Percentiles rank a stretch among this genome's conserved stretches.
Evolutionary conservation across 306 rosid species (phyloP).

Genomic region (Lathyrus sativus): DNA sequence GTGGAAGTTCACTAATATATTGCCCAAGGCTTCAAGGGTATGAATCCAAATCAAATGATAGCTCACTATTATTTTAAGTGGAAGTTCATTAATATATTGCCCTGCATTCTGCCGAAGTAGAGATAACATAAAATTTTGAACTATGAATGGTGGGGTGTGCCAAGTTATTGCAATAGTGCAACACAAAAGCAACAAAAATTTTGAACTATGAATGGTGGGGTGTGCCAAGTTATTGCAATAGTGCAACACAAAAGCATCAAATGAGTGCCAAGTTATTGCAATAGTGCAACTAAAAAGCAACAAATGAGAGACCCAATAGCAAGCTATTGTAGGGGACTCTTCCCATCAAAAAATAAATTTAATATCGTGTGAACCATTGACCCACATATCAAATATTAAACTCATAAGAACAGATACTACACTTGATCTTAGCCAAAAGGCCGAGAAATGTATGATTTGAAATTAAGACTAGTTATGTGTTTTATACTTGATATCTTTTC

Average conservation of each 20-base stretch:
- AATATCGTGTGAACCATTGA: background rate
- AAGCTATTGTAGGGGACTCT: too few species aligned
- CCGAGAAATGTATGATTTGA: background rate
- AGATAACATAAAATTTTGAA: too few species aligned
- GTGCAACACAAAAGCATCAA: too few species aligned
- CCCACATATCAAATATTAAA: constrained; percentile 1
- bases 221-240: too few species aligned
- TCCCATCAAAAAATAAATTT: too few species aligned
- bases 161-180: background rate
- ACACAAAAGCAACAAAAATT: background rate
- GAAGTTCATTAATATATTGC: too few species aligned
- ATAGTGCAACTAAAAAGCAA: background rate
- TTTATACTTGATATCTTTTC: background rate
- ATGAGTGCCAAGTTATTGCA: background rate
- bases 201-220: too few species aligned
- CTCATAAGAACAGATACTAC: background rate
- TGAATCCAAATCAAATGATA: too few species aligned
- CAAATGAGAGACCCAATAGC: background rate
- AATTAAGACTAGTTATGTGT: background rate
- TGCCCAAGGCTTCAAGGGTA: too few species aligned
- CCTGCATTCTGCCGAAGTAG: too few species aligned
- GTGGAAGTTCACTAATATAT: too few species aligned
- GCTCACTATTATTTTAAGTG: too few species aligned
- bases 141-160: background rate
- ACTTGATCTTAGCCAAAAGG: constrained; percentile 7